Evolutionary conservation across 164 flowering plant genomes (phyloP).

Genomic region (Magnolia kwangsiensis): DNA sequence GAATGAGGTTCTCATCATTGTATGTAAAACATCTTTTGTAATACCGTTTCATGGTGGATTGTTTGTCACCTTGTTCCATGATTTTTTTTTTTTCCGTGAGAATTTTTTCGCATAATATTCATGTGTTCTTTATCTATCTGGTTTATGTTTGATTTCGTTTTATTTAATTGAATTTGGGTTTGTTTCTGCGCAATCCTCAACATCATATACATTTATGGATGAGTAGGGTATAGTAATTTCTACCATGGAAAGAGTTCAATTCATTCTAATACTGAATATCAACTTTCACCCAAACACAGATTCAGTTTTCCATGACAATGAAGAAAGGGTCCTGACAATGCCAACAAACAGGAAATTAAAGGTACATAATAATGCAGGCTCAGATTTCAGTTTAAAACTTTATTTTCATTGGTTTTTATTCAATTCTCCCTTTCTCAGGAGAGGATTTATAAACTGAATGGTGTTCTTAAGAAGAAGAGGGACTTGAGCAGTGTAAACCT

Average conservation of each 20-base stretch:
- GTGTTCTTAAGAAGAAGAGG: slow-evolving; percentile 2
- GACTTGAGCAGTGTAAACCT: neutral
- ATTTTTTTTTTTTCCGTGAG: no score
- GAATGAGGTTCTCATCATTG: no score
- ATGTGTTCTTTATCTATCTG: no score
- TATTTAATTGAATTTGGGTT: no score
- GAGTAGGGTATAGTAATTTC: neutral
- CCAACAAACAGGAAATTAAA: slow-evolving; percentile 4
- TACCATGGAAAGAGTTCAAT: neutral
- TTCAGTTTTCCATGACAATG: neutral
- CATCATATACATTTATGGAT: no score
- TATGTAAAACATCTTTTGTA: no score
- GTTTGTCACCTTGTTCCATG: no score
- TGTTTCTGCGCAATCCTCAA: no score
- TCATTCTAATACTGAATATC: neutral
- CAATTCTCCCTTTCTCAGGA: neutral
- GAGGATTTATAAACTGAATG: neutral
- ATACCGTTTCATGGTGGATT: no score
- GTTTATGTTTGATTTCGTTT: no score
- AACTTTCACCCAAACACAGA: neutral
- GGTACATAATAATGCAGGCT: neutral
- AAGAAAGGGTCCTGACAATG: neutral
- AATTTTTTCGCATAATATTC: no score
- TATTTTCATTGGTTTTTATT: neutral
- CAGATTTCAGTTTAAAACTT: neutral